Conservation (phyloP, 2,329 filamentous ascomycete genomes). For the Claviceps purpurea region DNA sequence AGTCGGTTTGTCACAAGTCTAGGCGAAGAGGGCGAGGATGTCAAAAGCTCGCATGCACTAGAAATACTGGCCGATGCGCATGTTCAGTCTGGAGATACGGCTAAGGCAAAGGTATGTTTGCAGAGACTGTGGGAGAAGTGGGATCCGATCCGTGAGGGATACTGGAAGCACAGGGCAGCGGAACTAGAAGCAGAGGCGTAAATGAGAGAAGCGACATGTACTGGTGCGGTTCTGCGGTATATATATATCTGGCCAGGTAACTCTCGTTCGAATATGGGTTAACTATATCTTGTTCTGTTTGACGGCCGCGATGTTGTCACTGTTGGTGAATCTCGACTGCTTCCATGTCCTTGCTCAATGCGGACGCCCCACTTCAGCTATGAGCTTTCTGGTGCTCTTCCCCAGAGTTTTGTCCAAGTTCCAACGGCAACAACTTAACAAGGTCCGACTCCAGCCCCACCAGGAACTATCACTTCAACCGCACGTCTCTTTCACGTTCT, state of each 20-base stretch:
- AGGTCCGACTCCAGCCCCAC: not conserved
- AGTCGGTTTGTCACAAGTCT: slow-evolving; percentile 36
- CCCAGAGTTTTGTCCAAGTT: no score
- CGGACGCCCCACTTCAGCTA: no score
- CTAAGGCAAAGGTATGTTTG: slow-evolving; percentile 56
- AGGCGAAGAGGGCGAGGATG: slow-evolving; percentile 33
- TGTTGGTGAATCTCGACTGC: no score
- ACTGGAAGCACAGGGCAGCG: slow-evolving; percentile 57
- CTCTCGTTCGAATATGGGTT: no score
- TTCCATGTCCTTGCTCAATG: no score
- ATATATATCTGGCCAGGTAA: no score
- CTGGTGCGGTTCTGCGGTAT: no score
- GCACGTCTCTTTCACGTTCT: not conserved
- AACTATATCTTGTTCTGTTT: no score
- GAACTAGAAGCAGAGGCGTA: slow-evolving; percentile 1
- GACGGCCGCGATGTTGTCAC: no score
- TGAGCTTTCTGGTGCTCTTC: no score
- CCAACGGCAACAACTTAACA: no score
- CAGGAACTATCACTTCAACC: not conserved
- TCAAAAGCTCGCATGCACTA: slow-evolving; percentile 52
- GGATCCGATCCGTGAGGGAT: slow-evolving; percentile 81
- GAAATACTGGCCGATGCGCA: slow-evolving; percentile 62
- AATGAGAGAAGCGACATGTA: not conserved
- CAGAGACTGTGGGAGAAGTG: slow-evolving; percentile 68
- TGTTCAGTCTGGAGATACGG: slow-evolving; percentile 38